Conservation (phyloP, 2,329 filamentous ascomycete species). For the Cladophialophora bantiana region DNA sequence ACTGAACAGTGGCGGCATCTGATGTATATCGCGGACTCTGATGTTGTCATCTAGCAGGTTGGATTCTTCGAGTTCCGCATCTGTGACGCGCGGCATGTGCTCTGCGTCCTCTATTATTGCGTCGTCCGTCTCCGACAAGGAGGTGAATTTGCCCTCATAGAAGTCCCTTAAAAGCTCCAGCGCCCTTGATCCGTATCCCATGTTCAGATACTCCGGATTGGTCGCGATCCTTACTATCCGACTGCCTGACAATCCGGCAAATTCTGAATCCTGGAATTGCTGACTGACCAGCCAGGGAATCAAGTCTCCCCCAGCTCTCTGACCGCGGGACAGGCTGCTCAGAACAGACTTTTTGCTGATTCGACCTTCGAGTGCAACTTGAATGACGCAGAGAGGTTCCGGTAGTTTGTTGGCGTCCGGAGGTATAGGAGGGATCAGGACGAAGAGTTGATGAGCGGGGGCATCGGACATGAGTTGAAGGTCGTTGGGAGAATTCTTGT, state of each 20-base stretch:
- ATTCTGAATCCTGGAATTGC: constrained; percentile 97
- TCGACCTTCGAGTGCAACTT: constrained; percentile 90
- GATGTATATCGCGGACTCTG: constrained; percentile 84
- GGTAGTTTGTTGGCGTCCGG: constrained; percentile 80
- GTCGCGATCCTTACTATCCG: constrained; percentile 93
- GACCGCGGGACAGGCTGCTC: constrained; percentile 85
- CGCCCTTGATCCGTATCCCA: constrained; percentile 93
- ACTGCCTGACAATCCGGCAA: constrained; percentile 89
- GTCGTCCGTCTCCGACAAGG: constrained; percentile 72
- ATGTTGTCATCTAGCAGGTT: constrained; percentile 86
- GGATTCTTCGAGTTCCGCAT: constrained; percentile 77
- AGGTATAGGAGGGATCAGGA: constrained; percentile 84
- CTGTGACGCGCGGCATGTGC: constrained; percentile 77
- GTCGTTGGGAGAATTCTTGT: constrained; percentile 98
- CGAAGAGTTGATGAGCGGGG: constrained; percentile 93
- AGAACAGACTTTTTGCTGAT: constrained; percentile 94
- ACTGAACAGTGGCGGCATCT: constrained; percentile 92
- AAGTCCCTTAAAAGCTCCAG: constrained; percentile 88
- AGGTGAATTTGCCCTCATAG: constrained; percentile 91
- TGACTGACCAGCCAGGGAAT: constrained; percentile 98
- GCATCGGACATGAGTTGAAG: constrained; percentile 99
- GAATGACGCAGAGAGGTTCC: constrained; percentile 92
- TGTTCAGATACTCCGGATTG: constrained; percentile 87
- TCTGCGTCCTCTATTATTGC: constrained; percentile 54
- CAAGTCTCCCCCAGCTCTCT: constrained; percentile 86